Percentiles rank a stretch among this genome's conserved stretches.
Evolutionary conservation across 2,329 filamentous ascomycete species (phyloP).

Genomic region (Trichoderma simmonsii): DNA sequence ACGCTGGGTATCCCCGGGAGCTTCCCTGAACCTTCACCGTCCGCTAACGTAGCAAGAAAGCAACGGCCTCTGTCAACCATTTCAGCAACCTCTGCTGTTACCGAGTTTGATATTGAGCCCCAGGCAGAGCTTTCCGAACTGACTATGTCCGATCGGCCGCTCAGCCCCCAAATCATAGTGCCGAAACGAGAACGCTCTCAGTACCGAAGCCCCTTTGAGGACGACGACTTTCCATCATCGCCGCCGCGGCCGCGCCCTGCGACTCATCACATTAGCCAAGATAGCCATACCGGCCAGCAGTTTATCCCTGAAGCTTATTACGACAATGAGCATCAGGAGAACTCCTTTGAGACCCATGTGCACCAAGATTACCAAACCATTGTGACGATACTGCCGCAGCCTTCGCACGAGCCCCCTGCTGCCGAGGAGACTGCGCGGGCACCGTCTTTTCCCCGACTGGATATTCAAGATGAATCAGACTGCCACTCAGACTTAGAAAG

Average conservation of each 20-base stretch:
- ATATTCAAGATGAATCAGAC: constrained; percentile 38
- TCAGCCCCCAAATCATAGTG: constrained; percentile 29
- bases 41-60: constrained; percentile 34
- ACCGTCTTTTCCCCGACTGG: constrained; percentile 36
- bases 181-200: constrained; percentile 35
- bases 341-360: constrained; percentile 19
- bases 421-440: constrained; percentile 22
- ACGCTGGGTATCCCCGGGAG: constrained; percentile 64
- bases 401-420: constrained; percentile 21
- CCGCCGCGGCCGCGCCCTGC: constrained; percentile 20
- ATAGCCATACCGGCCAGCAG: constrained; percentile 16
- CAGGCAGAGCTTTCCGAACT: constrained; percentile 55
- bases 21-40: constrained; percentile 46
- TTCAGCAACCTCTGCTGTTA: constrained; percentile 58
- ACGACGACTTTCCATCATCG: constrained; percentile 34
- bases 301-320: constrained; percentile 31
- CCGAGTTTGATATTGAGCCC: constrained; percentile 70
- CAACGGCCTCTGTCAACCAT: constrained; percentile 56
- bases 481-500: constrained; percentile 38
- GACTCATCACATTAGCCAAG: constrained; percentile 7
- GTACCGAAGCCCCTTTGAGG: constrained; percentile 51
- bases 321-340: constrained; percentile 37
- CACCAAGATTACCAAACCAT: constrained; percentile 39
- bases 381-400: constrained; percentile 49
- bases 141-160: constrained; percentile 29